Conservation (phyloP, 441 rosid species). For the Sinapis alba region DNA sequence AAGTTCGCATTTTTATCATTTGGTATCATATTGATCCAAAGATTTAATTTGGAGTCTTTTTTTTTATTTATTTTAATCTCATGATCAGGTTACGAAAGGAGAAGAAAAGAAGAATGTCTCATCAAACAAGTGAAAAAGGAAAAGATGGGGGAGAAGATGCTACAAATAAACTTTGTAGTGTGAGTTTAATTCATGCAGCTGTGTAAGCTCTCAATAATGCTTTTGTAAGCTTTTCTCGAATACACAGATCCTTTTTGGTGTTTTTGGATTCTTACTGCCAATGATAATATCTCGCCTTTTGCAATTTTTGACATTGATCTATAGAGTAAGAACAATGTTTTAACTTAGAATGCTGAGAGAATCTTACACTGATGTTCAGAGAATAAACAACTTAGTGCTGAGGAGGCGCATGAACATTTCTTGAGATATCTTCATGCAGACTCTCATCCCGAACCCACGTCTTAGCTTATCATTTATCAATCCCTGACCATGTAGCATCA, state of each 20-base stretch:
- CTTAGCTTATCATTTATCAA: constrained; percentile 35
- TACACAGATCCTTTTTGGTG: constrained; percentile 4
- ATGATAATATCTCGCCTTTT: constrained; percentile 28
- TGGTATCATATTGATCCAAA: background rate
- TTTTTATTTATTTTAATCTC: background rate
- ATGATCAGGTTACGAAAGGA: constrained; percentile 33
- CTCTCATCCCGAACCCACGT: constrained; percentile 45
- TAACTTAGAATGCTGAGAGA: constrained; percentile 3
- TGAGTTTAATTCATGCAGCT: constrained; percentile 19
- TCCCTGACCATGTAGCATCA: constrained; percentile 30
- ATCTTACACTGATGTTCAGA: background rate
- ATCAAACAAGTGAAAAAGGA: constrained; percentile 27
- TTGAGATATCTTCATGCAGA: constrained; percentile 17
- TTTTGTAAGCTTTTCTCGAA: constrained; percentile 26
- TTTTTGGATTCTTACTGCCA: constrained; percentile 21
- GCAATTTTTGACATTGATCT: constrained; percentile 24
- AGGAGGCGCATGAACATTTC: background rate
- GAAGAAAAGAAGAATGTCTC: constrained; percentile 38
- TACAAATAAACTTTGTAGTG: constrained; percentile 18
- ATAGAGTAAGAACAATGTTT: background rate
- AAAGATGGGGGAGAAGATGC: constrained; percentile 5
- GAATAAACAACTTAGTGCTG: background rate
- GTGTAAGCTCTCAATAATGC: constrained; percentile 33
- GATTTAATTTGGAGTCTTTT: constrained; percentile 1
- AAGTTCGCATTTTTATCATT: background rate